phyloP scores from a whole-genome alignment of 192 early-diverging fungal species.

The Rhizoclosmatium sp. region DNA sequence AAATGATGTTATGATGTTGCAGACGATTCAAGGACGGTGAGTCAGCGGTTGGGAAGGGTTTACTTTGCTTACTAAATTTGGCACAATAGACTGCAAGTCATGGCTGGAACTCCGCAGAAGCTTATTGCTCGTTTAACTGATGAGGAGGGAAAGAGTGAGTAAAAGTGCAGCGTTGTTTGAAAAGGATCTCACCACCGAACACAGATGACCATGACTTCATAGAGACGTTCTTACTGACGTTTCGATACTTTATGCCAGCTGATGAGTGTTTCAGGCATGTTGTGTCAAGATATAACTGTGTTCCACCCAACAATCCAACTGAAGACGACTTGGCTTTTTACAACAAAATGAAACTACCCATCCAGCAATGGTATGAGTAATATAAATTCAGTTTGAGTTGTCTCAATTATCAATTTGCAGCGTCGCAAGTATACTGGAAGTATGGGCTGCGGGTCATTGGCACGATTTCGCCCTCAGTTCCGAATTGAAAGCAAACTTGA shows the following conservation, averaged over 20 bases:
- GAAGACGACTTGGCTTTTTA: constrained; percentile 58
- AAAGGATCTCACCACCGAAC: too few species aligned
- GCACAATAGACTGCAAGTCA: constrained; percentile 51
- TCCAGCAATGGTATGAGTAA: constrained; percentile 52
- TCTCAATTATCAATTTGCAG: constrained; percentile 3
- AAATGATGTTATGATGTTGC: constrained; percentile 57
- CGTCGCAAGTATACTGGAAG: constrained; percentile 51
- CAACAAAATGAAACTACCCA: constrained; percentile 54
- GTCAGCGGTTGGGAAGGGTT: constrained; percentile 1
- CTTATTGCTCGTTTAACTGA: constrained; percentile 58
- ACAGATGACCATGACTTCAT: constrained; percentile 53
- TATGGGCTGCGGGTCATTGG: constrained; percentile 65
- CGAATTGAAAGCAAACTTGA: constrained; percentile 50
- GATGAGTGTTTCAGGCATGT: constrained; percentile 60
- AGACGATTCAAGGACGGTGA: constrained; percentile 53
- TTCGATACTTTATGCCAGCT: constrained; percentile 59
- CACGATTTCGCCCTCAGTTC: constrained; percentile 64
- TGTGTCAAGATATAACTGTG: constrained; percentile 57
- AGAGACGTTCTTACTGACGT: constrained; percentile 62
- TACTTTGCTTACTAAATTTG: neutral
- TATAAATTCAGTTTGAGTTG: neutral
- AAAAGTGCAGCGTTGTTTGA: neutral
- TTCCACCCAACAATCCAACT: constrained; percentile 49
- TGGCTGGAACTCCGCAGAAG: constrained; percentile 61
- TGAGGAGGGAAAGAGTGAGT: constrained; percentile 52